A percentile compares a stretch with the other conserved stretches of the same genome.
phyloP scores from a whole-genome alignment of 768 basidiomycete species.

The Agaricus sinodeliciosus region DNA sequence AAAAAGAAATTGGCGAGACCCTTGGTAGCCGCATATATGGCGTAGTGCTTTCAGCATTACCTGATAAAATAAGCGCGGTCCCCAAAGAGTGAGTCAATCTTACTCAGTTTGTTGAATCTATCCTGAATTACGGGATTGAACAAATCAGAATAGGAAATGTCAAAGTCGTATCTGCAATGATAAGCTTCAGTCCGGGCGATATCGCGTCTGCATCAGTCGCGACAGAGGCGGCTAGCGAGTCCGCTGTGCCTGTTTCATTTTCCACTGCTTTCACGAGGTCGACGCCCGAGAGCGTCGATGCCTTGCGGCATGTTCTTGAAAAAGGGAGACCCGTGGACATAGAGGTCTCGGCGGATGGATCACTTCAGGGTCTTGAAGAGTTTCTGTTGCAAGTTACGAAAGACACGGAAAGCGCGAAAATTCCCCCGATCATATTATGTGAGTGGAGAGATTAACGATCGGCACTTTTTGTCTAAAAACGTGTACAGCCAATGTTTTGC shows the following conservation, averaged over 20 bases:
- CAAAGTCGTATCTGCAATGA: constrained; percentile 48
- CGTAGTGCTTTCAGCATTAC: constrained; percentile 49
- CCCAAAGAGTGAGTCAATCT: constrained; percentile 39
- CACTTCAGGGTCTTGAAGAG: constrained; percentile 65
- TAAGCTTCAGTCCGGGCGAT: constrained; percentile 56
- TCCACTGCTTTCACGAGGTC: constrained; percentile 48
- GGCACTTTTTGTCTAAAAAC: not conserved
- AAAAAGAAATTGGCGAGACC: constrained; percentile 38
- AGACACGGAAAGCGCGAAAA: constrained; percentile 26
- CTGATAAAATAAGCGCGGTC: constrained; percentile 34
- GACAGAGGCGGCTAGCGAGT: not conserved
- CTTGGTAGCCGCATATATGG: constrained; percentile 42
- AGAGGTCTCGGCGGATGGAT: constrained; percentile 53
- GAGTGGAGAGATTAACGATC: constrained; percentile 17
- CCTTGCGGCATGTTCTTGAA: constrained; percentile 60
- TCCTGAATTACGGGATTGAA: not conserved
- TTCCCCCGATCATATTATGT: constrained; percentile 66
- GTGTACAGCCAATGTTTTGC: constrained; percentile 64
- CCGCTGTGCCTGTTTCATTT: constrained; percentile 39
- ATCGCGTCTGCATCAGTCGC: constrained; percentile 31
- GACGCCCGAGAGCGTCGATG: constrained; percentile 43
- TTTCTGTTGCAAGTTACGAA: constrained; percentile 56
- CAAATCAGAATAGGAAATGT: constrained; percentile 17
- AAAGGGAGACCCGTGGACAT: constrained; percentile 64
- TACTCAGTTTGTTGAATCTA: not conserved